A percentile compares a stretch with the other conserved stretches of the same genome.
Evolutionary conservation across 192 early-diverging fungal genomes (phyloP).

Genomic region (Coemansia sp.): DNA sequence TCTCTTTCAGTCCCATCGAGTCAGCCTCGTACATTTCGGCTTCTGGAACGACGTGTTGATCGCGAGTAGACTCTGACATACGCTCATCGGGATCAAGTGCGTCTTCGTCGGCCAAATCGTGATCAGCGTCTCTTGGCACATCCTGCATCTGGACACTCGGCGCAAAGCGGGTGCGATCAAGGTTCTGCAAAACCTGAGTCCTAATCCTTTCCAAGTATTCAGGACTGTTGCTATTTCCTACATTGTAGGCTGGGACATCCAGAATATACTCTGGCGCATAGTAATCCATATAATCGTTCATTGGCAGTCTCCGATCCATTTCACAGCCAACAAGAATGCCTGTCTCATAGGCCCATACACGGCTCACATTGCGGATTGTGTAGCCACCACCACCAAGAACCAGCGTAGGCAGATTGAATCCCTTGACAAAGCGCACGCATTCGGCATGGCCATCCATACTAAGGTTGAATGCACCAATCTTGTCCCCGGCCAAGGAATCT

Average conservation of each 20-base stretch:
- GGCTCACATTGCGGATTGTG: constrained; percentile 93
- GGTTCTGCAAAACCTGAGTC: constrained; percentile 61
- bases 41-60: constrained; percentile 55
- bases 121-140: constrained; percentile 49
- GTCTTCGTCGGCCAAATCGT: constrained; percentile 47
- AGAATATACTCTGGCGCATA: constrained; percentile 92
- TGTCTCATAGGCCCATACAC: constrained; percentile 96
- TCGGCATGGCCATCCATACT: constrained; percentile 92
- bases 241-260: constrained; percentile 82
- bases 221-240: constrained; percentile 85
- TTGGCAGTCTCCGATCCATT: constrained; percentile 73
- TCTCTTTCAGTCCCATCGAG: constrained; percentile 41
- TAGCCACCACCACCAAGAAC: constrained; percentile 97
- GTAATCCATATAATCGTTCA: constrained; percentile 90
- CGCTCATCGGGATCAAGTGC: constrained; percentile 53
- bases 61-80: constrained; percentile 42
- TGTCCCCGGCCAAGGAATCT: constrained; percentile 91
- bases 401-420: constrained; percentile 87
- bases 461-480: constrained; percentile 93
- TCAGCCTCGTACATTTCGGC: constrained; percentile 56
- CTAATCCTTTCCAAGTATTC: constrained; percentile 79
- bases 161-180: constrained; percentile 63
- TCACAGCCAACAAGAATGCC: constrained; percentile 75
- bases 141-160: constrained; percentile 63
- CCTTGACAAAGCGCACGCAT: constrained; percentile 92